These are phyloP conservation scores for Antrodiella citrinella DNA, from an alignment of 768 basidiomycete genomes.

Conservation along the genomic window DNA sequence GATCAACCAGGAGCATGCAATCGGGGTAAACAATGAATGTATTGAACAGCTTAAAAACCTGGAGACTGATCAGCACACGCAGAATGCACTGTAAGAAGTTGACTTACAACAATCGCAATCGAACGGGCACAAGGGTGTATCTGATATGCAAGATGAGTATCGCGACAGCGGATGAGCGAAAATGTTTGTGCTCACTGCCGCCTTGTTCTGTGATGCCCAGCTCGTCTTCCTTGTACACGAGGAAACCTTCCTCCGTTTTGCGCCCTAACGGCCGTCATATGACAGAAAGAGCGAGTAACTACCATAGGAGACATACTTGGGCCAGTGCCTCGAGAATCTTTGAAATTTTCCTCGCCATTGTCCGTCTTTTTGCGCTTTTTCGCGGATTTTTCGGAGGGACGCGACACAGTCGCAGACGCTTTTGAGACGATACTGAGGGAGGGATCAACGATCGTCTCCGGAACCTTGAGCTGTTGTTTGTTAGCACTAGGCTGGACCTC, in stretches of 20 bases:
- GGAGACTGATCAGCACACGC: constrained; percentile 1
- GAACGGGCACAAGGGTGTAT: constrained; percentile 80
- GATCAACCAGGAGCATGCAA: not conserved
- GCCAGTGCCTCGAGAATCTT: constrained; percentile 68
- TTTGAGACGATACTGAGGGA: constrained; percentile 37
- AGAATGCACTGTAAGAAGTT: not conserved
- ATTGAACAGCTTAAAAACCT: constrained; percentile 1
- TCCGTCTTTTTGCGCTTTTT: constrained; percentile 23
- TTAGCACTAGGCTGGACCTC: constrained; percentile 8
- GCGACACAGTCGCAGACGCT: constrained; percentile 14
- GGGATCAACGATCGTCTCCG: constrained; percentile 63
- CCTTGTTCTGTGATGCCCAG: constrained; percentile 59
- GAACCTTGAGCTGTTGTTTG: constrained; percentile 21
- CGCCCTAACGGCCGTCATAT: constrained; percentile 41
- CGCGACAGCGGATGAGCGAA: constrained; percentile 2
- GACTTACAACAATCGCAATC: constrained; percentile 82
- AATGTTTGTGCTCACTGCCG: constrained; percentile 49
- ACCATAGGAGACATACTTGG: constrained; percentile 42
- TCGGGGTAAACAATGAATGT: not conserved
- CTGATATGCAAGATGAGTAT: constrained; percentile 31
- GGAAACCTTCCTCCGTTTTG: constrained; percentile 74
- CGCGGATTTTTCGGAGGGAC: constrained; percentile 21
- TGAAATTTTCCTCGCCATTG: constrained; percentile 42
- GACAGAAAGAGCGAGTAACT: constrained; percentile 2
- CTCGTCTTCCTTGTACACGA: constrained; percentile 77